phyloP scores from a whole-genome alignment of 2,329 filamentous ascomycete genomes.

The Aspergillus glaucus region DNA sequence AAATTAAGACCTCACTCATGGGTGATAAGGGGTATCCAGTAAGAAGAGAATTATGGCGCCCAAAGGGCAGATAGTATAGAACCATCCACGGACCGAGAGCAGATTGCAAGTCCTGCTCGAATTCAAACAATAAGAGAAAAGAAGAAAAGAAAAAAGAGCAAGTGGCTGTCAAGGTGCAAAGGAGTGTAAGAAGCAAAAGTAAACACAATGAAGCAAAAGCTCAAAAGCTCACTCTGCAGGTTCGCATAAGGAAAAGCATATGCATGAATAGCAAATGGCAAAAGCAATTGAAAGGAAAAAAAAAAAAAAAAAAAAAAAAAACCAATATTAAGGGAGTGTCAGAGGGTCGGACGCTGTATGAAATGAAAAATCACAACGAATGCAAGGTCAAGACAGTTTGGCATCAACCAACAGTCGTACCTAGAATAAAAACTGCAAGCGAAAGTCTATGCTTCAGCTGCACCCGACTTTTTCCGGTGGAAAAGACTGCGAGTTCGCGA shows the following conservation, averaged over 20 bases:
- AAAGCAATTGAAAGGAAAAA: background rate
- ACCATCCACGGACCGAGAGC: constrained; percentile 1
- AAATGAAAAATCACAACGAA: constrained; percentile 9
- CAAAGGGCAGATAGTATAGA: constrained; percentile 1
- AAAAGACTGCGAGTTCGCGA: constrained; percentile 71
- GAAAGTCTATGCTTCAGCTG: constrained; percentile 19
- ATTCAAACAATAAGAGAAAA: constrained; percentile 5
- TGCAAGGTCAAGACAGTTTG: background rate
- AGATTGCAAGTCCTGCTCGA: constrained; percentile 12
- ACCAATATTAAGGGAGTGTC: background rate
- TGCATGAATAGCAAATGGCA: background rate
- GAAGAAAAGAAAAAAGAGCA: constrained; percentile 8
- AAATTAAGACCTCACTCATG: constrained; percentile 16
- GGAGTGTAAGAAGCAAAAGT: background rate
- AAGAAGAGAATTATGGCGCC: constrained; percentile 17
- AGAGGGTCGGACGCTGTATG: constrained; percentile 5
- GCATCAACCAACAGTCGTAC: constrained; percentile 3
- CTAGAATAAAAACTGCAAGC: constrained; percentile 1
- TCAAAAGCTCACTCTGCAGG: background rate
- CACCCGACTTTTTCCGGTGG: constrained; percentile 49
- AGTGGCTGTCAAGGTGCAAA: background rate
- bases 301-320: background rate
- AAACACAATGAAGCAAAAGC: constrained; percentile 6
- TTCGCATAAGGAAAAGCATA: background rate
- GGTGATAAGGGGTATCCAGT: constrained; percentile 19